Percentiles rank a stretch among this genome's conserved stretches.
Evolutionary conservation across 441 rosid genomes (phyloP).

Genomic region (Brassica hybrid): DNA sequence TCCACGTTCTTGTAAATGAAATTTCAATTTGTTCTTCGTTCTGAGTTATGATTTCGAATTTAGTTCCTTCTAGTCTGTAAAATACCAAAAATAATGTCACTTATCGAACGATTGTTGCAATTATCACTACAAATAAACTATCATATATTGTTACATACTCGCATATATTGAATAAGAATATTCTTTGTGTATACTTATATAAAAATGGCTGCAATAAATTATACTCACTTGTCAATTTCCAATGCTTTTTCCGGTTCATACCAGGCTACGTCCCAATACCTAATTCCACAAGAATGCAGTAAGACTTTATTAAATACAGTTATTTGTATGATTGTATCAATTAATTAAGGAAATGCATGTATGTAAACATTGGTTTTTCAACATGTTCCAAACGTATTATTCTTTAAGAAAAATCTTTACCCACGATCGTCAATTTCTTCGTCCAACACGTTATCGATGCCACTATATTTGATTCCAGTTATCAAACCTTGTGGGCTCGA

Average conservation of each 20-base stretch:
- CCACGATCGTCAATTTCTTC: constrained; percentile 52
- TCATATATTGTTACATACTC: not conserved
- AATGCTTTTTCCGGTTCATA: constrained; percentile 30
- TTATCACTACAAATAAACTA: not conserved
- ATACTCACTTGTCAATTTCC: constrained; percentile 40
- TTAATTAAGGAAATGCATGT: not conserved
- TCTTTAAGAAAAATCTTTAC: constrained; percentile 33
- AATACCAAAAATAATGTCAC: not conserved
- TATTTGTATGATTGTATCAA: not conserved
- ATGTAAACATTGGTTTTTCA: not conserved
- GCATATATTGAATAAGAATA: not conserved
- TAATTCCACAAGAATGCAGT: constrained; percentile 23
- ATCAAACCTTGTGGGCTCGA: constrained; percentile 59
- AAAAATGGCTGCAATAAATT: constrained; percentile 1
- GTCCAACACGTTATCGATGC: constrained; percentile 82
- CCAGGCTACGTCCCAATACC: constrained; percentile 48
- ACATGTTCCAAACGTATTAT: not conserved
- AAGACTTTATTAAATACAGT: not conserved
- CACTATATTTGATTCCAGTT: constrained; percentile 60
- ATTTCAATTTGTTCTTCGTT: constrained; percentile 67
- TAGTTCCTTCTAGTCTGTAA: constrained; percentile 57
- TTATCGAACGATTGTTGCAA: not conserved
- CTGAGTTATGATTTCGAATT: constrained; percentile 53
- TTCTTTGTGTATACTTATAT: not conserved
- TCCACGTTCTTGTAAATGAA: constrained; percentile 71